phyloP scores from a whole-genome alignment of 257 asterid genomes.

The Schizonepeta tenuifolia region DNA sequence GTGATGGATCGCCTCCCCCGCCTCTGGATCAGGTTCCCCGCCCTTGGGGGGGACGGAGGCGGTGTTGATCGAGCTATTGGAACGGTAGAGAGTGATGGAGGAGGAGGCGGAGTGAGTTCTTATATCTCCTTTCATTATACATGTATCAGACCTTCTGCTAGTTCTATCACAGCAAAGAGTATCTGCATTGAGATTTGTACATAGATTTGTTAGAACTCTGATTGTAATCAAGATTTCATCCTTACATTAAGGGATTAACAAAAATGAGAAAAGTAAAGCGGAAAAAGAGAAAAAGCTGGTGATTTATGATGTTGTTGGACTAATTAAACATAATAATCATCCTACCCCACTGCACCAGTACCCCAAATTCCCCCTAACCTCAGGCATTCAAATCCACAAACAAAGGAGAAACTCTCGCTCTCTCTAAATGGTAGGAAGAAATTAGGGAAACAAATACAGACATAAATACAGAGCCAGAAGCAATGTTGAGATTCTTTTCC shows the following conservation, averaged over 20 bases:
- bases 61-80: slow-evolving; percentile 21
- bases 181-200: slow-evolving; percentile 48
- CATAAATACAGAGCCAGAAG: neutral
- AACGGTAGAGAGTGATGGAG: slow-evolving; percentile 56
- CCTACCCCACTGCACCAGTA: slow-evolving; percentile 37
- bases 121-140: slow-evolving; percentile 87
- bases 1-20: slow-evolving; percentile 37
- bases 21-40: slow-evolving; percentile 29
- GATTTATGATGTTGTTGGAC: slow-evolving; percentile 25
- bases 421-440: neutral
- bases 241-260: neutral
- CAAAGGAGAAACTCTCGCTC: neutral
- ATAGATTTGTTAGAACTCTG: slow-evolving; percentile 25
- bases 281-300: slow-evolving; percentile 1
- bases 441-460: neutral
- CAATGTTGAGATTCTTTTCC: neutral
- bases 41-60: slow-evolving; percentile 27
- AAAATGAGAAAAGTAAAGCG: neutral
- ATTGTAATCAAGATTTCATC: neutral
- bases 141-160: slow-evolving; percentile 67
- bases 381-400: slow-evolving; percentile 7
- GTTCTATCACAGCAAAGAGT: slow-evolving; percentile 83
- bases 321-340: slow-evolving; percentile 7
- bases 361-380: slow-evolving; percentile 24
- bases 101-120: slow-evolving; percentile 63